Evolutionary conservation across 306 rosid genomes (phyloP).

Genomic region (Comarum palustre): DNA sequence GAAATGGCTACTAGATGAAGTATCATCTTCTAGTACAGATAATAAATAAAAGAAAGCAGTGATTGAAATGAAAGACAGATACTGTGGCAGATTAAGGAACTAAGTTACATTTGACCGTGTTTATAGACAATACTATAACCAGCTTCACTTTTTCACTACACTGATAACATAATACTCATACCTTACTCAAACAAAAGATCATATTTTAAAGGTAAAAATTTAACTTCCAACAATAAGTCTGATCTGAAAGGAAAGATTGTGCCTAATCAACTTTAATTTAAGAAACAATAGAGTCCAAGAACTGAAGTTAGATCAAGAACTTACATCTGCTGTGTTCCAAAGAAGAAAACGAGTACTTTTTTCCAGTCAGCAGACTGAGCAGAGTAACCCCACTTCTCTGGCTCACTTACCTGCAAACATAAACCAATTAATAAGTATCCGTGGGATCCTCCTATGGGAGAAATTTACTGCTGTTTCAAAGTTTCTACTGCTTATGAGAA

Average conservation of each 20-base stretch:
- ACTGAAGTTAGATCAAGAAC: constrained; percentile 15
- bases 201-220: constrained; percentile 6
- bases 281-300: background rate
- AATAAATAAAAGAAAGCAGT: background rate
- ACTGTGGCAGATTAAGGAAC: background rate
- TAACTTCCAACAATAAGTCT: constrained; percentile 8
- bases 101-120: background rate
- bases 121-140: background rate
- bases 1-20: background rate
- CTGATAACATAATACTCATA: background rate
- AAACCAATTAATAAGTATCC: constrained; percentile 7
- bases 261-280: background rate
- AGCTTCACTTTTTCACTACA: background rate
- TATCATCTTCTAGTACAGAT: background rate
- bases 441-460: background rate
- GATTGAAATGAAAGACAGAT: background rate
- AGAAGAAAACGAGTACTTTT: constrained; percentile 89
- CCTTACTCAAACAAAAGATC: constrained; percentile 17
- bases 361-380: constrained; percentile 73
- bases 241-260: background rate
- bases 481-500: background rate
- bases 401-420: constrained; percentile 84
- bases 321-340: constrained; percentile 97
- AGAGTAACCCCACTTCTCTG: constrained; percentile 86
- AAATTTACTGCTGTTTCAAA: background rate